phyloP scores from a whole-genome alignment of 768 basidiomycete genomes.

The Amanita rubescens region DNA sequence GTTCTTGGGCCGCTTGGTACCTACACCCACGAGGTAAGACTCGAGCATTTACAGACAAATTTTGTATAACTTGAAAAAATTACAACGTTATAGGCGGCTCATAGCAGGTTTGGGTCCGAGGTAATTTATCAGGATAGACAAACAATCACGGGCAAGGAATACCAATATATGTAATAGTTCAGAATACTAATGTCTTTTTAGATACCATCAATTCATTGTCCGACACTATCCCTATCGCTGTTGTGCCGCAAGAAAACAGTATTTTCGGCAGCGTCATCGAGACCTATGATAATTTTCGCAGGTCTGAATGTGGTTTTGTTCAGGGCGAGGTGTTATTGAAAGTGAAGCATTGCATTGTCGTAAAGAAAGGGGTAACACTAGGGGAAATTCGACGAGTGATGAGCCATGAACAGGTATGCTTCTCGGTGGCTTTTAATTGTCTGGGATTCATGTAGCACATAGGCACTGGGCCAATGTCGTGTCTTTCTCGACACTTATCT shows the following conservation, averaged over 20 bases:
- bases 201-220: conserved; percentile 54
- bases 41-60: background rate
- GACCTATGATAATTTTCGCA: conserved; percentile 60
- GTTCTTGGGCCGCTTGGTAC: conserved; percentile 66
- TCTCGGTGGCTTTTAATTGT: background rate
- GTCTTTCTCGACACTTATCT: conserved; percentile 47
- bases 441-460: background rate
- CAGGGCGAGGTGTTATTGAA: conserved; percentile 51
- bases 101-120: conserved; percentile 26
- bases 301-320: conserved; percentile 41
- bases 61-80: background rate
- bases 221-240: conserved; percentile 38
- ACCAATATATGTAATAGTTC: background rate
- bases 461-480: conserved; percentile 80
- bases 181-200: conserved; percentile 19
- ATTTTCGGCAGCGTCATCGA: conserved; percentile 69
- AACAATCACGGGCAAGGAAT: conserved; percentile 27
- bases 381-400: conserved; percentile 50
- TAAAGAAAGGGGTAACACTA: conserved; percentile 48
- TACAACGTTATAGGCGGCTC: conserved; percentile 27
- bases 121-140: conserved; percentile 26
- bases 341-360: conserved; percentile 65
- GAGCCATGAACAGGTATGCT: conserved; percentile 73
- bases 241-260: conserved; percentile 80
- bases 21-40: conserved; percentile 50